Base-by-base conservation (phyloP, 768 basidiomycete species). In the Leccinum barrowsii region DNA sequence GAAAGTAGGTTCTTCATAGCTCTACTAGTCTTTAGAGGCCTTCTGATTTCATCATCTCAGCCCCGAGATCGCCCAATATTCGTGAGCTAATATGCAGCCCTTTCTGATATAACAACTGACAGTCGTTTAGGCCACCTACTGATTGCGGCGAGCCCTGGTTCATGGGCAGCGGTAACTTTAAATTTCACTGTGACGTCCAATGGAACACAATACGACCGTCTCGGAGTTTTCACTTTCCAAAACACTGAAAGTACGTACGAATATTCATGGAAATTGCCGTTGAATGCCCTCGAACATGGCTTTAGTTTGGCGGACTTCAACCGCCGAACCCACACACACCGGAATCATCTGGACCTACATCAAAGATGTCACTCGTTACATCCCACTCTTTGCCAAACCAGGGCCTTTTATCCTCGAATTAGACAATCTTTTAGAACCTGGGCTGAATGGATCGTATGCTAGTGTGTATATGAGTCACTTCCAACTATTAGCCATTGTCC, bases 161-260 rank as follows among this genome's bases (percentile, higher is more conserved):
- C 85, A 5, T 92, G 90, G 90, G 82, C 86, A 7, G 89, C 82
- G 0, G 78, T 92, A 32, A 87, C 83, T 8, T 75, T 91, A 35
- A 90, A 90, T 68, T 85, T 90, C 63, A 90, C 90, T 0, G 87
- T 86, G 19, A 86, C 87, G 3, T 85, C 83, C 56, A 91, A 89
- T 55, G 90, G 90, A 48, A 87, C 86, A 7, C 88, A 90, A 67
- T 90, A 82, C 58, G 88, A 89, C 66, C 81, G 89, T 13, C 76
- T 90, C 6, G 87, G 82, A 2, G 80, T 85, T 15, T 87, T 92
- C 63, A 87, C 86, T 5, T 86, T 90, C 67, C 84, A 89, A 32
- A 85, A 89, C 65, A 87, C 88, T 7, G 90, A 91, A 70, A 89
- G 86, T 88, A 64, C 59, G 83, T 67, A 32, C 3, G 22, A 24